These are phyloP conservation scores for Fusarium sp. DNA, from an alignment of 2,329 filamentous ascomycete genomes.

Conservation along the genomic window DNA sequence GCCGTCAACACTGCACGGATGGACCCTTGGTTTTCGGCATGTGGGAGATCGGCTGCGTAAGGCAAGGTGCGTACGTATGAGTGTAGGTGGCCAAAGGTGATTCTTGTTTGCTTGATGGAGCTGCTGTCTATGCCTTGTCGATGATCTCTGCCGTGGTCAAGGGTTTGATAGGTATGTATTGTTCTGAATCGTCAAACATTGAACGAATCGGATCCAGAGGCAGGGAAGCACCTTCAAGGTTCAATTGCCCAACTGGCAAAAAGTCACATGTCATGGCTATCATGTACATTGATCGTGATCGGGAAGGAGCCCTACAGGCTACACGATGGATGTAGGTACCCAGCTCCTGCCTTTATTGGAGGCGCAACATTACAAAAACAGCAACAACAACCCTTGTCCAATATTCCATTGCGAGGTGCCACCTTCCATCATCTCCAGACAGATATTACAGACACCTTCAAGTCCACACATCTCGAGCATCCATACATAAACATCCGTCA, in stretches of 20 bases:
- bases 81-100: neutral
- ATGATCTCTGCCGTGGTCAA: neutral
- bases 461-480: neutral
- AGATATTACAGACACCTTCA: neutral
- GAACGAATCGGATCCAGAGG: slow-evolving; percentile 2
- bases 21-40: slow-evolving; percentile 26
- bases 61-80: neutral
- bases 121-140: neutral
- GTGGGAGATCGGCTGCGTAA: neutral
- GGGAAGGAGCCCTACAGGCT: neutral
- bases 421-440: neutral
- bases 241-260: neutral
- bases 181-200: neutral
- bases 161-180: neutral
- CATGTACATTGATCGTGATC: slow-evolving; percentile 3
- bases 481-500: neutral
- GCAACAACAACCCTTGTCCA: neutral
- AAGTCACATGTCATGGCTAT: slow-evolving; percentile 6
- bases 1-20: slow-evolving; percentile 16
- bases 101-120: neutral
- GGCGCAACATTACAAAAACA: neutral
- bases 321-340: neutral
- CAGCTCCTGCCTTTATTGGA: slow-evolving; percentile 6
- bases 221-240: neutral
- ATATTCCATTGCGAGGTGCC: neutral